A percentile compares a stretch with the other conserved stretches of the same genome.
Conservation (phyloP, 2,329 filamentous ascomycete genomes). For the Chrysoporthe puriensis region DNA sequence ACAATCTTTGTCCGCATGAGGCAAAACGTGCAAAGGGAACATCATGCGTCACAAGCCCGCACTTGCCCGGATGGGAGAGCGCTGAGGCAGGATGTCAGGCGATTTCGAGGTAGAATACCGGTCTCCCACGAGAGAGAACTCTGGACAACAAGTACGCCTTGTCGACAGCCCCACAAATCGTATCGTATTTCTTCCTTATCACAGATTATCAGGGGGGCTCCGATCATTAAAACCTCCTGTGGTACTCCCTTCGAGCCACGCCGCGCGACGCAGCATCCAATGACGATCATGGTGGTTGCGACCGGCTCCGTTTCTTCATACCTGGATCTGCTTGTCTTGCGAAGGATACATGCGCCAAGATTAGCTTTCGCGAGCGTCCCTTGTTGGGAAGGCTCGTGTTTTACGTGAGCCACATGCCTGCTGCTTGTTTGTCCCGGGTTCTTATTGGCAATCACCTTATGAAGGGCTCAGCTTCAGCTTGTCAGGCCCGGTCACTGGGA, state of each 20-base stretch:
- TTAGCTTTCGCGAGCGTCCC: conserved; percentile 6
- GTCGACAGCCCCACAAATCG: conserved; percentile 1
- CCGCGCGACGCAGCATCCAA: conserved; percentile 20
- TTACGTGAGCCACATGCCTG: conserved; percentile 24
- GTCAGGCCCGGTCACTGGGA: conserved; percentile 20
- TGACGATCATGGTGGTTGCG: conserved; percentile 25
- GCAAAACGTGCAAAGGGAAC: background rate
- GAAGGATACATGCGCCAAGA: conserved; percentile 10
- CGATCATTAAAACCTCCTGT: conserved; percentile 20
- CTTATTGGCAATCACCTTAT: conserved; percentile 20
- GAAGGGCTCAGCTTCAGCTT: conserved; percentile 21
- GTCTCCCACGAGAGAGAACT: background rate
- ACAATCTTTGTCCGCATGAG: conserved; percentile 4
- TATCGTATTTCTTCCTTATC: conserved; percentile 15
- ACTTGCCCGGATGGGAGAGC: conserved; percentile 7
- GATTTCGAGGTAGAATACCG: background rate
- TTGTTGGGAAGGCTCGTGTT: conserved; percentile 7
- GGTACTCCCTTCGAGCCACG: conserved; percentile 18
- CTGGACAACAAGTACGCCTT: background rate
- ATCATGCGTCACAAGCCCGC: background rate
- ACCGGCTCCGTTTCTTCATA: conserved; percentile 21
- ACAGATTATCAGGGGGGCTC: conserved; percentile 18
- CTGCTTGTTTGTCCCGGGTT: conserved; percentile 17
- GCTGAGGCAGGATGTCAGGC: background rate
- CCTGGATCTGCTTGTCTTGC: conserved; percentile 16